These are phyloP conservation scores for Rhamnella rubrinervis DNA, from an alignment of 331 rosid species.

Conservation along the genomic window DNA sequence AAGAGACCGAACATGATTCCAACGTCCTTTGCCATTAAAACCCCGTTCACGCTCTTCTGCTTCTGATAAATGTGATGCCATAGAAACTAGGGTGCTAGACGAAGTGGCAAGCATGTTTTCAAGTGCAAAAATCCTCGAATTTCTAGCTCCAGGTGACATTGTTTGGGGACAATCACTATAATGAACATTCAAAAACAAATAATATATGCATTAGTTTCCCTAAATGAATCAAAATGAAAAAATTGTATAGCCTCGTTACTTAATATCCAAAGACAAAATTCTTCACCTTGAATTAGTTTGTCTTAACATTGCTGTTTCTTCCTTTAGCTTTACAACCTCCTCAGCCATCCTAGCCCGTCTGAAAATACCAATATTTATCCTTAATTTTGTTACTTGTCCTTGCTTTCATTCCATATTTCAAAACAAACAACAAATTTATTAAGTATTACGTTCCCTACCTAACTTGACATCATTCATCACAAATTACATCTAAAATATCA, in stretches of 20 bases:
- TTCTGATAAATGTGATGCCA: conserved; percentile 92
- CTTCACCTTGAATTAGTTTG: conserved; percentile 52
- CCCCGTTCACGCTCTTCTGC: conserved; percentile 83
- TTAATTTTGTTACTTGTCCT: neutral
- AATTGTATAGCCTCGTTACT: neutral
- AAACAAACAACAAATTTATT: too few species aligned
- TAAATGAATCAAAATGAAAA: neutral
- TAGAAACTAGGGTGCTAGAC: conserved; percentile 74
- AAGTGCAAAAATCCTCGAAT: conserved; percentile 78
- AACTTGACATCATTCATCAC: too few species aligned
- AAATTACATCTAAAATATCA: too few species aligned
- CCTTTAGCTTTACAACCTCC: conserved; percentile 67
- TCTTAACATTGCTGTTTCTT: conserved; percentile 49
- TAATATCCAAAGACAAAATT: conserved; percentile 2
- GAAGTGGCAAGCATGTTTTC: conserved; percentile 87
- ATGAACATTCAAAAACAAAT: conserved; percentile 11
- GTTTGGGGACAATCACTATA: conserved; percentile 51
- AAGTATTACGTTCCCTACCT: too few species aligned
- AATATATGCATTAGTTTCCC: neutral
- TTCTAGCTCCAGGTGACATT: conserved; percentile 88
- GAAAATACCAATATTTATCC: conserved; percentile 27
- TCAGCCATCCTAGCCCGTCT: conserved; percentile 88
- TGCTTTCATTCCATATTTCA: too few species aligned
- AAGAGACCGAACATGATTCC: conserved; percentile 82
- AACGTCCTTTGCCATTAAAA: conserved; percentile 80